phyloP scores from a whole-genome alignment of 345 rosid genomes.

The Clausena lansium region DNA sequence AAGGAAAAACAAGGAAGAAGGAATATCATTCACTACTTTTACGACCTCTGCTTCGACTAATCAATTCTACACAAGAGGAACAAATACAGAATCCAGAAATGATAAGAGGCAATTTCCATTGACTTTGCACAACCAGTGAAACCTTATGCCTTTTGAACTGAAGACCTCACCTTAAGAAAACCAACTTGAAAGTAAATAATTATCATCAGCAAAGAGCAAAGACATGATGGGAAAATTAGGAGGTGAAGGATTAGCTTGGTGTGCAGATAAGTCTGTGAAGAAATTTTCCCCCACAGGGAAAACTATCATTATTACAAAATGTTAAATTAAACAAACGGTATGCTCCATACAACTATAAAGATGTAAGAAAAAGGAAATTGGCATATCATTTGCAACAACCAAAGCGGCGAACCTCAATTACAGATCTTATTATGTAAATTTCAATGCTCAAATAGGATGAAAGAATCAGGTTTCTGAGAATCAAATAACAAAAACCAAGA shows the following conservation, averaged over 20 bases:
- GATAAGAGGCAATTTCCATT: background rate
- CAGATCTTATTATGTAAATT: background rate
- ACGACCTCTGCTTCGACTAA: background rate
- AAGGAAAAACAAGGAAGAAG: background rate
- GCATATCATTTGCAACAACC: background rate
- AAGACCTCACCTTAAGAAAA: background rate
- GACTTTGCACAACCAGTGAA: background rate
- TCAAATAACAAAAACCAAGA: constrained; percentile 4
- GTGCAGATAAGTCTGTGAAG: background rate
- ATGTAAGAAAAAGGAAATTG: background rate
- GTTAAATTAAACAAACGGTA: background rate
- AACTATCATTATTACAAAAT: background rate
- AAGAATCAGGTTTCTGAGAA: background rate
- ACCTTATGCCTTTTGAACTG: background rate
- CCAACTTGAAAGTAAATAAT: background rate
- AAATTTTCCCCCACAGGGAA: background rate
- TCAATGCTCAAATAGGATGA: background rate
- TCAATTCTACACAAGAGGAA: background rate
- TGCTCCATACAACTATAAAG: background rate
- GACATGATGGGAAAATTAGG: background rate
- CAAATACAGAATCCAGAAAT: background rate
- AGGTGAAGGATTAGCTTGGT: background rate
- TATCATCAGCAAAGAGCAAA: background rate
- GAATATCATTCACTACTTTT: background rate
- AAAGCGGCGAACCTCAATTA: background rate